A percentile compares a stretch with the other conserved stretches of the same genome.
Conservation (phyloP, 2,329 filamentous ascomycete genomes). For the Truncatella angustata region DNA sequence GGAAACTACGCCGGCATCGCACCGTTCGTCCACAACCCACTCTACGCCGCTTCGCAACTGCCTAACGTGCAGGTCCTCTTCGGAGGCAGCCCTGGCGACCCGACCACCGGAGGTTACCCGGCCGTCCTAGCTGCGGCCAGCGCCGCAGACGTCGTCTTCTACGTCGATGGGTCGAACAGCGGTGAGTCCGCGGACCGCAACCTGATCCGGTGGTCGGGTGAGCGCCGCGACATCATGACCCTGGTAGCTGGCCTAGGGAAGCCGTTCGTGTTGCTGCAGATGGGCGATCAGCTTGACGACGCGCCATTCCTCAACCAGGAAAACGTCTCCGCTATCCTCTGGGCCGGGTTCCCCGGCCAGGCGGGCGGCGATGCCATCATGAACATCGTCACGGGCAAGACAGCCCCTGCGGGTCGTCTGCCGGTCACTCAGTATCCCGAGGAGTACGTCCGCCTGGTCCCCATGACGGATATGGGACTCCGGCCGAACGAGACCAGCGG, state of each 20-base stretch:
- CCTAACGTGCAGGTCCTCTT: slow-evolving; percentile 46
- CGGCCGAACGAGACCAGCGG: slow-evolving; percentile 34
- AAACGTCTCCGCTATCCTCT: slow-evolving; percentile 45
- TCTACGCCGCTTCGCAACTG: slow-evolving; percentile 48
- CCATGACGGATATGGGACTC: slow-evolving; percentile 48
- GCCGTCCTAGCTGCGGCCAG: slow-evolving; percentile 35
- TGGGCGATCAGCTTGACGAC: slow-evolving; percentile 47
- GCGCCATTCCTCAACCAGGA: slow-evolving; percentile 39
- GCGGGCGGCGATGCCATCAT: slow-evolving; percentile 48
- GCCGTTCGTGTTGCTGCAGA: slow-evolving; percentile 49
- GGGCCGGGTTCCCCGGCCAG: slow-evolving; percentile 52
- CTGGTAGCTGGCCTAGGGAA: slow-evolving; percentile 36
- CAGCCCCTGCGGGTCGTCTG: slow-evolving; percentile 43
- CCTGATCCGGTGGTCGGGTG: slow-evolving; percentile 48
- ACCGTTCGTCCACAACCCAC: slow-evolving; percentile 53
- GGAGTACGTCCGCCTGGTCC: slow-evolving; percentile 39
- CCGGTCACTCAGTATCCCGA: slow-evolving; percentile 48
- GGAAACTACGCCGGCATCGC: slow-evolving; percentile 47
- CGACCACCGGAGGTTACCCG: slow-evolving; percentile 28
- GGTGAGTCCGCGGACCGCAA: slow-evolving; percentile 50
- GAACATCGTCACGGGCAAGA: slow-evolving; percentile 44
- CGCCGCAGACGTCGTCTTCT: slow-evolving; percentile 50
- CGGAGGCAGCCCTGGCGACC: slow-evolving; percentile 26
- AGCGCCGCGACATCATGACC: slow-evolving; percentile 49
- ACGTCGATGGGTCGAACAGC: slow-evolving; percentile 50